Evolutionary conservation across 2,329 filamentous ascomycete species (phyloP).

Genomic region (Plenodomus lindquistii): DNA sequence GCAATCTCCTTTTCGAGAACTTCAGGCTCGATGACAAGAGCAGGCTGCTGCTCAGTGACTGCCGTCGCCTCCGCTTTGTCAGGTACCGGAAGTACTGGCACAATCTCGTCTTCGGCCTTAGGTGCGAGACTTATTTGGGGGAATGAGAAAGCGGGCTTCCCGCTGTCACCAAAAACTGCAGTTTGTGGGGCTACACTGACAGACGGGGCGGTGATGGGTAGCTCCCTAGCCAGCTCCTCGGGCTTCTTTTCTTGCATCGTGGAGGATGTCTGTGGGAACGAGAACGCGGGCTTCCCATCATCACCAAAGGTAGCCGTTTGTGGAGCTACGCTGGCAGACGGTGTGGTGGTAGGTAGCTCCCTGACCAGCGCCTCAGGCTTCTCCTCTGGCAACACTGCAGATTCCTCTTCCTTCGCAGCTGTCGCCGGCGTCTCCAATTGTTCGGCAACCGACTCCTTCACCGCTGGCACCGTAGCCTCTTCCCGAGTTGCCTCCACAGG

Average conservation of each 20-base stretch:
- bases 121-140: neutral
- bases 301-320: constrained; percentile 8
- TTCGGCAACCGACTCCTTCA: too few relatives aligned
- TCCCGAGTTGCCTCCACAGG: neutral
- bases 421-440: too few relatives aligned
- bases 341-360: too few relatives aligned
- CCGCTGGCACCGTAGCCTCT: neutral
- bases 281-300: constrained; percentile 6
- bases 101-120: neutral
- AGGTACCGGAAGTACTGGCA: neutral
- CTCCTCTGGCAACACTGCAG: neutral
- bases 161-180: constrained; percentile 11
- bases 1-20: constrained; percentile 11
- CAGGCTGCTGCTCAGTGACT: neutral
- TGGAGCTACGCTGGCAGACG: too few relatives aligned
- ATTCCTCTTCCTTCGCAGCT: neutral
- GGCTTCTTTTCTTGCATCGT: neutral
- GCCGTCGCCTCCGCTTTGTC: neutral
- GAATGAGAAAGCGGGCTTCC: constrained; percentile 5
- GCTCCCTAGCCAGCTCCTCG: neutral
- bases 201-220: neutral
- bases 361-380: neutral
- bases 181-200: constrained; percentile 5
- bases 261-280: neutral
- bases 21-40: constrained; percentile 1